These are phyloP conservation scores for Chytriomyces sp. DNA, from an alignment of 192 early-diverging fungal genomes.

Conservation along the genomic window DNA sequence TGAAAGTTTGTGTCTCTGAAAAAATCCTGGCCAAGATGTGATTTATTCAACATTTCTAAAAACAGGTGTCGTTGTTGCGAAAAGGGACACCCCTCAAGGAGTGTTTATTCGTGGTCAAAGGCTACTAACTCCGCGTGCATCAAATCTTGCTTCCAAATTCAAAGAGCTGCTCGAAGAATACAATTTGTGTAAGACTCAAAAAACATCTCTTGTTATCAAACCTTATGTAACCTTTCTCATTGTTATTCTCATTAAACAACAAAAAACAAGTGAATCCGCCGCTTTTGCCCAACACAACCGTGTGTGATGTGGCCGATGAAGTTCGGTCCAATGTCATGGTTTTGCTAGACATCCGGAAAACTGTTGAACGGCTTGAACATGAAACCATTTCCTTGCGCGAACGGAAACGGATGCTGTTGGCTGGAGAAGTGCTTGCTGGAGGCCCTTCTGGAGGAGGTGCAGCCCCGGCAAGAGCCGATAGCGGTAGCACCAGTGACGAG, in stretches of 20 bases:
- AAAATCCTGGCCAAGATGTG: background rate
- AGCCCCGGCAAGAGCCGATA: background rate
- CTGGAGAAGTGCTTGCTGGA: conserved; percentile 10
- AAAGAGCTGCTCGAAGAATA: conserved; percentile 64
- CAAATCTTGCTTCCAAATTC: conserved; percentile 53
- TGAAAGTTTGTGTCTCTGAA: too few species aligned
- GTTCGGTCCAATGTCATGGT: conserved; percentile 75
- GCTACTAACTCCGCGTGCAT: conserved; percentile 56
- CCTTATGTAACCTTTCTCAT: background rate
- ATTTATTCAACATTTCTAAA: background rate
- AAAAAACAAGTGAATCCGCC: conserved; percentile 61
- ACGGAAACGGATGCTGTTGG: conserved; percentile 15
- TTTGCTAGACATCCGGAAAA: conserved; percentile 83
- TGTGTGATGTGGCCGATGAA: conserved; percentile 80
- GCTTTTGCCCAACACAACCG: conserved; percentile 78
- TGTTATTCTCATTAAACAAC: background rate
- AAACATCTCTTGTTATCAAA: background rate
- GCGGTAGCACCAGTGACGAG: conserved; percentile 8
- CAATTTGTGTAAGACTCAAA: conserved; percentile 50
- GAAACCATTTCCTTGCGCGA: conserved; percentile 49
- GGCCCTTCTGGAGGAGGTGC: background rate
- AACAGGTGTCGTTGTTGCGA: conserved; percentile 31
- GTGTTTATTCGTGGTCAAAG: conserved; percentile 69
- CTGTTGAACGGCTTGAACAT: conserved; percentile 78
- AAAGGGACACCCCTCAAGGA: conserved; percentile 65